Evolutionary conservation across 305 asterid genomes (phyloP), one percentile per base, ranked within the genome.

Genomic region (Andrographis paniculata): DNA sequence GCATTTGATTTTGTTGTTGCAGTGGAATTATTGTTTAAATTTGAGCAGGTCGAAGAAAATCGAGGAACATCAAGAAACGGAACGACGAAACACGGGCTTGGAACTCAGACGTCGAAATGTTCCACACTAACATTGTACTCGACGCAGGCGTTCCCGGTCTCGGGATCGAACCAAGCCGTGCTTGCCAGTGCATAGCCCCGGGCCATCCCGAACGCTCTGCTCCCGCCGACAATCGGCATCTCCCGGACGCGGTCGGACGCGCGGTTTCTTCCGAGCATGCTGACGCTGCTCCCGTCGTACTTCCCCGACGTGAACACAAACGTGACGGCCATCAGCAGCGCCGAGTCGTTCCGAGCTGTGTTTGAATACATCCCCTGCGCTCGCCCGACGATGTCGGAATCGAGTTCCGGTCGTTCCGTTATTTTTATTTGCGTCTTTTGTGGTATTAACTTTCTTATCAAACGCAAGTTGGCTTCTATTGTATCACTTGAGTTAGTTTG

Each of bases 171-270:
- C 65, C 64, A 59, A 13, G 45, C 22, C 0, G 77, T 55, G 31
- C 50, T 68, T 0, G 71, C 77, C 60, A 72, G 39, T 6, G 84
- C 77, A 47, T 58, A 72, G 1, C 75, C 77, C 14, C 69, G 62
- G 0, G 63, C 69, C 5, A 66, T 30, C 67, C 79, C 56, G 49
- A 72, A 72, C 23, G 55, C 2, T 1, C 77, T 74, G 17, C 64
- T 58, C 51, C 79, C 83, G 6, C 72, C 74, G 15, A 69, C 69
- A 1, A 76, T 64, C 0, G 79, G 75, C 84, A 76, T 69, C 39
- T 76, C 77, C 31, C 79, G n/a, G n/a, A n/a, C n/a, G n/a, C n/a
- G n/a, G n/a, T n/a, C n/a, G n/a, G n/a, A n/a, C n/a, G n/a, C n/a
- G n/a, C 60, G 14, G 48, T 71, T 71, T 62, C 74, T 53, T 21